Evolutionary conservation across 2,329 filamentous ascomycete genomes (phyloP), one percentile per base, ranked within the genome.

Genomic region (Zymoseptoria passerinii): DNA sequence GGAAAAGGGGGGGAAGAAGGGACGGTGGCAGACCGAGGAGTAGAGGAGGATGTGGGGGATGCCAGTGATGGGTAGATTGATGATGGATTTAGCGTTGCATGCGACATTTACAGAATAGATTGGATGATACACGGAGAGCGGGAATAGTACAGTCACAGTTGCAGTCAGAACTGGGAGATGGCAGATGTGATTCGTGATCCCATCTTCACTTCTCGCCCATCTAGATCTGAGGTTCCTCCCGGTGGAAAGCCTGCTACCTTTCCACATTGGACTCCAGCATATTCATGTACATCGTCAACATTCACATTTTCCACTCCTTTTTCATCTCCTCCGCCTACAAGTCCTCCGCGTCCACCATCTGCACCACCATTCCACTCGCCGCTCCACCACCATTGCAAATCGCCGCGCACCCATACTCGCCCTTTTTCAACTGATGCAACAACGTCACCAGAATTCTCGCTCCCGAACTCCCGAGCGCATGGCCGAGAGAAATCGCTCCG

Each of bases 341-440:
- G 23, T 75, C 73, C 54, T 71, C 69, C 23, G 86, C 65, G 92
- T 81, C 67, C 85, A 74, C 70, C 60, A 68, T 85, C 76, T 97
- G 92, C 56, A 99, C 90, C 53, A 97, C 90, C 71, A 97, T 81
- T 0, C 92, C 94, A 8, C 89, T 92, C 1, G 92, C 90, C 13
- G 91, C 92, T 60, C 94, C 94, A 49, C 94, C 94, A 51, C 94
- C 94, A 69, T 99, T 99, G 78, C 94, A 97, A 61, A 99, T 97
- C 2, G 92, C 92, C 16, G 92, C 94, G 64, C 92, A 89, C 56
- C 94, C 94, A 71, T 96, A 97, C 77, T 99, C 89, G 40, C 92
- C 92, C 48, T 87, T 85, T 78, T 95, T 86, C 62, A 97, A 79
- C 76, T 96, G 92, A 74, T 97, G 92, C 61, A 97, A 80, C 61